These are phyloP conservation scores for Kodamaea suecica DNA, from an alignment of 1,139 yeast species.

Conservation along the genomic window DNA sequence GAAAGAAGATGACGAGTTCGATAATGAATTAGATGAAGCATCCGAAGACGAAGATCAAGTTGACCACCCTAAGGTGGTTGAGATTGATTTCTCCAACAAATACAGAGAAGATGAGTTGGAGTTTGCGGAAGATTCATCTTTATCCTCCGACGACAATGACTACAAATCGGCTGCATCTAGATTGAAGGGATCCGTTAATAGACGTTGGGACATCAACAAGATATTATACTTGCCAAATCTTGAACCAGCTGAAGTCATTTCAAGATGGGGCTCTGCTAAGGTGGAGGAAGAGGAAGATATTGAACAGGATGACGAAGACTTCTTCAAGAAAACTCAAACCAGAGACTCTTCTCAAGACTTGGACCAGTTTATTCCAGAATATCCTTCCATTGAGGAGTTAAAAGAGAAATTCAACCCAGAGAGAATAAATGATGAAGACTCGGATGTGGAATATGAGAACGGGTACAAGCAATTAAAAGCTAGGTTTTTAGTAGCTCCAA, in stretches of 20 bases:
- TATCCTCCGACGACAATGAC: constrained; percentile 38
- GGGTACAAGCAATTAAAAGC: constrained; percentile 49
- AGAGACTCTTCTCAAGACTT: constrained; percentile 28
- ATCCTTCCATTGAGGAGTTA: constrained; percentile 50
- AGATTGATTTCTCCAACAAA: constrained; percentile 45
- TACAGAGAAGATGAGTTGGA: constrained; percentile 50
- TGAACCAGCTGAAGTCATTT: constrained; percentile 70
- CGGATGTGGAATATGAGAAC: constrained; percentile 42
- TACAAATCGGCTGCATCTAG: constrained; percentile 49
- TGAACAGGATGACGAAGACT: constrained; percentile 52
- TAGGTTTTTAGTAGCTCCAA: constrained; percentile 71
- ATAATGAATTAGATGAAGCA: constrained; percentile 34
- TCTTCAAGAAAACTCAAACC: constrained; percentile 54
- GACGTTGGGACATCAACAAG: constrained; percentile 78
- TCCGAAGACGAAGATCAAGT: constrained; percentile 37
- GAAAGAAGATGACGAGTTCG: constrained; percentile 50
- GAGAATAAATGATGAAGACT: constrained; percentile 19
- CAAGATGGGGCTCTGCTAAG: constrained; percentile 63
- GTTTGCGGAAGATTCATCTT: constrained; percentile 44
- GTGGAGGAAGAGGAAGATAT: constrained; percentile 47
- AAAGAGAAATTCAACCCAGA: constrained; percentile 51
- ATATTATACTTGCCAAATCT: constrained; percentile 74
- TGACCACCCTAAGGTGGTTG: constrained; percentile 40
- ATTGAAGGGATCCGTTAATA: constrained; percentile 34
- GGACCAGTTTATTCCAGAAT: constrained; percentile 34